Evolutionary conservation across 2,329 filamentous ascomycete genomes (phyloP).

Genomic region (Neopestalotiopsis sp.): DNA sequence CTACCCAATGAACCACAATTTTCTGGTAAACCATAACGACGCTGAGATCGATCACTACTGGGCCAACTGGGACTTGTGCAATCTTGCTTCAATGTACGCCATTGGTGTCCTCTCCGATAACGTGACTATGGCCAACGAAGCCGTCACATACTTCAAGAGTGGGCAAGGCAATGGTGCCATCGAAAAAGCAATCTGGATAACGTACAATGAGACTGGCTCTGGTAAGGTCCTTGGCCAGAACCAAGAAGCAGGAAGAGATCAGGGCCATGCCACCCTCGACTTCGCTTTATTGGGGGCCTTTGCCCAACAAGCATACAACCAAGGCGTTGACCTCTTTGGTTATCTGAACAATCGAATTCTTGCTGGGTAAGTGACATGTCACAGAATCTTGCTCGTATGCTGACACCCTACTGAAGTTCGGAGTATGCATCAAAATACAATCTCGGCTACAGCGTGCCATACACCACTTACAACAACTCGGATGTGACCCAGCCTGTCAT

Average conservation of each 20-base stretch:
- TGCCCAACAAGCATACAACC: conserved; percentile 47
- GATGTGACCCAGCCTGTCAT: conserved; percentile 42
- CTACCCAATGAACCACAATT: conserved; percentile 41
- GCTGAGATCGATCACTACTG: conserved; percentile 38
- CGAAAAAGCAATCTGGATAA: conserved; percentile 26
- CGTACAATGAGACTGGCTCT: conserved; percentile 34
- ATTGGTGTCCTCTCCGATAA: conserved; percentile 50
- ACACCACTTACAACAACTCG: conserved; percentile 42
- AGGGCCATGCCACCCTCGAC: conserved; percentile 48
- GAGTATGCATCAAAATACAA: conserved; percentile 49
- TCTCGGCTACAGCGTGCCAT: conserved; percentile 46
- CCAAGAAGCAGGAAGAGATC: conserved; percentile 49
- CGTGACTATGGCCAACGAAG: conserved; percentile 43
- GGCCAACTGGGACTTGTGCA: conserved; percentile 51
- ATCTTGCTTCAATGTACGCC: conserved; percentile 44
- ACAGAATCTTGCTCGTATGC: neutral
- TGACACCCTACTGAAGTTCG: conserved; percentile 24
- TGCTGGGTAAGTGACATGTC: neutral
- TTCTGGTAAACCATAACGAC: conserved; percentile 42
- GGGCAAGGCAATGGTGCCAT: conserved; percentile 44
- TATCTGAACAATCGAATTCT: conserved; percentile 40
- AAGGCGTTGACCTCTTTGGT: conserved; percentile 46
- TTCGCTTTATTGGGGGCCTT: conserved; percentile 44
- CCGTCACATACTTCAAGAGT: conserved; percentile 43
- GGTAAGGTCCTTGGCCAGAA: conserved; percentile 40